Evolutionary conservation across 768 basidiomycete species (phyloP).

Genomic region (Mycena rebaudengoi): DNA sequence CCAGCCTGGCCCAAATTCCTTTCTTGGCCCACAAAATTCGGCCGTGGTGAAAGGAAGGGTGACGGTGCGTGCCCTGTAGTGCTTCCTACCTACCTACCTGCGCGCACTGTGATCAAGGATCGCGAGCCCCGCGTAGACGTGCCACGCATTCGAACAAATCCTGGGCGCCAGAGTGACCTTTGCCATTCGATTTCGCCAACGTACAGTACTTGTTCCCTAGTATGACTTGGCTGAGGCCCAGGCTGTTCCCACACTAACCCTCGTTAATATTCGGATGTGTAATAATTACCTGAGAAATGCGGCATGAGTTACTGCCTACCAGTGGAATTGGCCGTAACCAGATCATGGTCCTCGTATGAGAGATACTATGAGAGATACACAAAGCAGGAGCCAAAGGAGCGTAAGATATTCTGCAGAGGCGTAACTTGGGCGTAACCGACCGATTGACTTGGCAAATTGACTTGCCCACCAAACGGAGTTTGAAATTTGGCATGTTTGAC

Average conservation of each 20-base stretch:
- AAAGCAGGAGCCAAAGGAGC: conserved; percentile 82
- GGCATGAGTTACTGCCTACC: conserved; percentile 98
- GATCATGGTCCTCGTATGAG: conserved; percentile 95
- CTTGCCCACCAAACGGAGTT: too few species aligned
- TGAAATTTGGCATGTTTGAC: too few species aligned
- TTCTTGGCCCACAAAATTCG: too few species aligned
- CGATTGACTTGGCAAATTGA: too few species aligned
- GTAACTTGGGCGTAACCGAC: too few species aligned
- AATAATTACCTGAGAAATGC: conserved; percentile 87
- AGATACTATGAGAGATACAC: conserved; percentile 95
- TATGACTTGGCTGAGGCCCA: conserved; percentile 83
- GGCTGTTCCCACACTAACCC: conserved; percentile 98
- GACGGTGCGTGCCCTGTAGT: too few species aligned
- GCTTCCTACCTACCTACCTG: too few species aligned
- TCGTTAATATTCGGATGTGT: neutral
- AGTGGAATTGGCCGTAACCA: conserved; percentile 96
- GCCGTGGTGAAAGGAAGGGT: too few species aligned
- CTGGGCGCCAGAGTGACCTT: conserved; percentile 97
- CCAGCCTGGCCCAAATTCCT: too few species aligned
- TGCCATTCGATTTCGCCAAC: conserved; percentile 96
- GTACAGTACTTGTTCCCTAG: conserved; percentile 66
- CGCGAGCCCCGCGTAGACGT: conserved; percentile 98
- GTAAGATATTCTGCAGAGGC: conserved; percentile 82
- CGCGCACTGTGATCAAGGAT: conserved; percentile 93
- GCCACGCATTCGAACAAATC: conserved; percentile 97